Percentiles rank a stretch among this genome's conserved stretches.
phyloP scores from a whole-genome alignment of 768 basidiomycete genomes.

The Russula sp. region DNA sequence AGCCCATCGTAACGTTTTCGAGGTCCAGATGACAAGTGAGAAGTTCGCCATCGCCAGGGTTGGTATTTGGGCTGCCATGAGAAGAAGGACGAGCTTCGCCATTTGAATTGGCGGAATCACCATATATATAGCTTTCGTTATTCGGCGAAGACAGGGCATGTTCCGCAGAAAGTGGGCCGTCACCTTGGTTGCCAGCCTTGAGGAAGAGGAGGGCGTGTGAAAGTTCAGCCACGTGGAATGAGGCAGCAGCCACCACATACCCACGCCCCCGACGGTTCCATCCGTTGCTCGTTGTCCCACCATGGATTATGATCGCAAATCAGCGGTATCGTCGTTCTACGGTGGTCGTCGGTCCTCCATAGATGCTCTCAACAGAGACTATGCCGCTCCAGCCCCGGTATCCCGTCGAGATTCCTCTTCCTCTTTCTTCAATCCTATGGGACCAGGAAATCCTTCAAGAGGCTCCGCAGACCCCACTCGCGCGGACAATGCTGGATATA shows the following conservation, averaged over 20 bases:
- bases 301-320: constrained; percentile 77
- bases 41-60: too few relatives aligned
- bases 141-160: too few relatives aligned
- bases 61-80: too few relatives aligned
- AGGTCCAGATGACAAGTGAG: too few relatives aligned
- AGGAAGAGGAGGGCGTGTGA: constrained; percentile 3
- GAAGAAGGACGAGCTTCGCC: too few relatives aligned
- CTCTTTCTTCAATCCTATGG: constrained; percentile 49
- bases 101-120: too few relatives aligned
- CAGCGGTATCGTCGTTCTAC: constrained; percentile 75
- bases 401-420: constrained; percentile 60
- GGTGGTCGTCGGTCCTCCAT: constrained; percentile 52
- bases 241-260: not conserved
- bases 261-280: constrained; percentile 10
- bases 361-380: constrained; percentile 54
- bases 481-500: constrained; percentile 54
- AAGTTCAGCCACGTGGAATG: not conserved
- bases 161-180: too few relatives aligned
- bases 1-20: too few relatives aligned
- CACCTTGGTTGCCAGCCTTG: too few relatives aligned
- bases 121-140: too few relatives aligned
- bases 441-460: constrained; percentile 28
- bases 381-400: constrained; percentile 29
- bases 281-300: not conserved
- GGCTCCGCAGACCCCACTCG: constrained; percentile 24